Evolutionary conservation across 2,329 filamentous ascomycete genomes (phyloP), one percentile per base, ranked within the genome.

Genomic region (Colletotrichum melonis): DNA sequence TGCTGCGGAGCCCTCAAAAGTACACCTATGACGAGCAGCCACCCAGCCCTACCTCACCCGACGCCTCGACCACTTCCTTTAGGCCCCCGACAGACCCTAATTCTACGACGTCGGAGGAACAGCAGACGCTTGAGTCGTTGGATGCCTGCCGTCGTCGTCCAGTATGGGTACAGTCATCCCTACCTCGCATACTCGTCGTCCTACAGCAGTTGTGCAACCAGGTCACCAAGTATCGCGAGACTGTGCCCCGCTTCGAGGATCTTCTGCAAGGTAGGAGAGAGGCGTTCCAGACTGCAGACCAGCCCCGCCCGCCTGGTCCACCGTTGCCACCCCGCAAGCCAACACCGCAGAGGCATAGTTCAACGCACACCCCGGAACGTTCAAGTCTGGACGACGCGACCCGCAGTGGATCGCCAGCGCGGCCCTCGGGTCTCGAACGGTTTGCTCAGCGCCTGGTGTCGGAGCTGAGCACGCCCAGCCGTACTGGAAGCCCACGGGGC

Each of bases 231-330:
- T 95, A 92, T 84, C 89, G 90, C 66, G 84, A 86, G 59, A 88
- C 89, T 6, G 88, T 95, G 7, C 90, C 92, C 0, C 90, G 93
- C 49, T 95, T 95, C 78, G 92, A 94, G 64, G 91, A 93, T 49
- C 86, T 95, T 2, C 84, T 95, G 4, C 92, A 88, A 82, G 91
- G 88, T 81, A 91, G 87, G 14, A 89, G 90, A 5, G 88, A 91
- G 74, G 90, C 89, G 0, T 93, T 92, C 77, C 88, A 90, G 76
- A 89, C 89, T 3, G 89, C 90, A 2, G 88, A 90, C 75, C 84
- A 82, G 55, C 82, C 77, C 46, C 82, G 74, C 79, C 67, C 73
- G 12, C 75, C 75, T 24, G 28, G 77, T 63, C 68, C 81, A 30
- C 77, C 78, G 32, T 77, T 81, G n/a, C 75, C 79, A 22, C 77